phyloP scores from a whole-genome alignment of 331 rosid species.

The Phaseolus coccineus region DNA sequence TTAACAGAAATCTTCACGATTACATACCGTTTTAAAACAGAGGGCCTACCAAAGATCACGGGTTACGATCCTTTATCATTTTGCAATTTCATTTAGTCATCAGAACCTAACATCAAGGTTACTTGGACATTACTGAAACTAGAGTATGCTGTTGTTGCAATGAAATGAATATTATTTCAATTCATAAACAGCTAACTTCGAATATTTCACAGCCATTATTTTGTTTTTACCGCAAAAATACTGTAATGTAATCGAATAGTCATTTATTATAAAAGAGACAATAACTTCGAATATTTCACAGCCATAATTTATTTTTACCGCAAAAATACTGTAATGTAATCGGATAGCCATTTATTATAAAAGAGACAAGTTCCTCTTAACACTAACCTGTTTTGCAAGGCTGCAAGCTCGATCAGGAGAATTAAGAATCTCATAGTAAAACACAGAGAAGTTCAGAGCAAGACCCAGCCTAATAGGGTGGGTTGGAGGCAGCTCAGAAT shows the following conservation, averaged over 20 bases:
- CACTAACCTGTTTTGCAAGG: slow-evolving; percentile 92
- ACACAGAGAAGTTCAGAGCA: slow-evolving; percentile 93
- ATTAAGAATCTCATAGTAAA: slow-evolving; percentile 90
- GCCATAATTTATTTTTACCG: background rate
- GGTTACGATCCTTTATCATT: background rate
- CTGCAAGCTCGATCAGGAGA: slow-evolving; percentile 93
- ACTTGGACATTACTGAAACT: slow-evolving; percentile 27
- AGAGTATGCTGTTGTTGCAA: background rate
- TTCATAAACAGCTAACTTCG: background rate
- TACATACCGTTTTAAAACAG: background rate
- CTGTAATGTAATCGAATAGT: background rate
- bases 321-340: background rate
- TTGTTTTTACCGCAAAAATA: background rate
- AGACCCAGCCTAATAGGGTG: slow-evolving; percentile 97
- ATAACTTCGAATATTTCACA: background rate
- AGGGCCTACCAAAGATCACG: background rate
- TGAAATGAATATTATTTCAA: slow-evolving; percentile 19
- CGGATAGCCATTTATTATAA: background rate
- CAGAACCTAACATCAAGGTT: slow-evolving; percentile 1
- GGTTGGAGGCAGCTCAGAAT: slow-evolving; percentile 85
- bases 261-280: too few relatives aligned
- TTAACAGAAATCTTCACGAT: slow-evolving; percentile 1
- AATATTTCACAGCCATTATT: background rate
- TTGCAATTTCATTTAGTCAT: background rate
- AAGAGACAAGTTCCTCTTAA: background rate